phyloP scores from a whole-genome alignment of 2,329 filamentous ascomycete species.

The Verticillium tricorpus region DNA sequence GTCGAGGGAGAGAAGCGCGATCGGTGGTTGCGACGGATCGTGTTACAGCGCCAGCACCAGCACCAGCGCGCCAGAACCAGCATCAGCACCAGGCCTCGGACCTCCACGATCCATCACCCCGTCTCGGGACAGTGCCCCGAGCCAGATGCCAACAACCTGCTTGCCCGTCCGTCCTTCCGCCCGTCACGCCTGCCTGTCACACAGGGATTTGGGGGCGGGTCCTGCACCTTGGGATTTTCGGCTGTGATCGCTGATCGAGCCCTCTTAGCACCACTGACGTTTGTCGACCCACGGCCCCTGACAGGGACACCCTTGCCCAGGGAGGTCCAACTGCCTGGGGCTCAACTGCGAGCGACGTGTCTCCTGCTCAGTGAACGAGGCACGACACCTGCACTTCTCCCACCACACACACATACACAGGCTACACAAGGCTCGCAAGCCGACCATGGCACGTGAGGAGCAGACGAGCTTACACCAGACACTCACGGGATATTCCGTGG shows the following conservation, averaged over 20 bases:
- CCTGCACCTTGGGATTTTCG: background rate
- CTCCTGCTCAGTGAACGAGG: background rate
- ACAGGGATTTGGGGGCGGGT: background rate
- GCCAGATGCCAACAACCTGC: background rate
- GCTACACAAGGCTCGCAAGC: background rate
- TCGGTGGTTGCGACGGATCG: slow-evolving; percentile 12
- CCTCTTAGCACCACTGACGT: background rate
- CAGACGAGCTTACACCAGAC: background rate
- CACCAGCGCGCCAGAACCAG: too few relatives aligned
- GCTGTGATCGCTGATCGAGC: background rate
- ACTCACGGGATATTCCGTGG: background rate
- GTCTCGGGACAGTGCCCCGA: slow-evolving; percentile 11
- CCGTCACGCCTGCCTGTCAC: background rate
- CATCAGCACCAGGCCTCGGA: background rate
- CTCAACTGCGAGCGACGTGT: background rate
- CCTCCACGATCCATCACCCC: background rate
- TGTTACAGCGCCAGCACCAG: slow-evolving; percentile 6
- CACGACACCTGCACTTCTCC: too few relatives aligned
- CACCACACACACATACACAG: background rate
- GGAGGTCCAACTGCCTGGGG: background rate
- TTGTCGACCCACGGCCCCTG: background rate
- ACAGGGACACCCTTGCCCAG: background rate
- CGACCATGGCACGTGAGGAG: background rate
- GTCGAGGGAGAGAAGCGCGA: background rate
- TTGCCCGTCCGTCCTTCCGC: background rate